A percentile compares a stretch with the other conserved stretches of the same genome.
phyloP scores from a whole-genome alignment of 1,284 basidiomycete species.

The Ustilago xerochloae region DNA sequence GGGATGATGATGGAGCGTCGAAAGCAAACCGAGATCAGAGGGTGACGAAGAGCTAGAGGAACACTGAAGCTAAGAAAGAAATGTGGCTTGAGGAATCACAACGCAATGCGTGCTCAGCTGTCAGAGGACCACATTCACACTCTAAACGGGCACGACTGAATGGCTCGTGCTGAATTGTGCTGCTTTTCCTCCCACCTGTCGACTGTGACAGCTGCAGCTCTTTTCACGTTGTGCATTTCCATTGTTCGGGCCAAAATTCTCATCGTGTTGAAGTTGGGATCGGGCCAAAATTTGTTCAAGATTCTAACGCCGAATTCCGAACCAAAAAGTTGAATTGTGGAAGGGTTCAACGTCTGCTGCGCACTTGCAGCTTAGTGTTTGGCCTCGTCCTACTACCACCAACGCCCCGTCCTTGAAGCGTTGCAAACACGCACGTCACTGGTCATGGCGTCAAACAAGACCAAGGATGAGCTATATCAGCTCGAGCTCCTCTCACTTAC shows the following conservation, averaged over 20 bases:
- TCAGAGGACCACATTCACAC: background rate
- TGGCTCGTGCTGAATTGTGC: constrained; percentile 29
- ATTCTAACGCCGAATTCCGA: constrained; percentile 25
- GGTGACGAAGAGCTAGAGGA: background rate
- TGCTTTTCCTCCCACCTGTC: no score
- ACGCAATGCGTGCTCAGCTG: background rate
- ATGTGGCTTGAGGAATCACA: background rate
- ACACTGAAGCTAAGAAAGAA: background rate
- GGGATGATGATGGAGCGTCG: background rate
- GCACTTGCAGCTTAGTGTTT: background rate
- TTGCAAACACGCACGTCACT: constrained; percentile 1
- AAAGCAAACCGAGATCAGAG: background rate
- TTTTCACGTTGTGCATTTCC: background rate
- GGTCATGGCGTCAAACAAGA: constrained; percentile 14
- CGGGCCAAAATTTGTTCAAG: background rate
- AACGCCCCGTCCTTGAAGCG: background rate
- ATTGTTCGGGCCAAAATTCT: constrained; percentile 1
- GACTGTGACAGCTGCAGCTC: background rate
- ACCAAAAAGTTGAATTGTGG: background rate
- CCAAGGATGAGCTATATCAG: constrained; percentile 60
- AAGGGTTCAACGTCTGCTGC: constrained; percentile 12
- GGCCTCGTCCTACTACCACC: background rate
- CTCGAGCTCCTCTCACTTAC: constrained; percentile 65
- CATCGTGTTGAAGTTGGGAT: background rate
- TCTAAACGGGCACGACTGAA: no score